Evolutionary conservation across 2,329 filamentous ascomycete species (phyloP), one percentile per base, ranked within the genome.

Genomic region (Phymatotrichopsis omnivora): DNA sequence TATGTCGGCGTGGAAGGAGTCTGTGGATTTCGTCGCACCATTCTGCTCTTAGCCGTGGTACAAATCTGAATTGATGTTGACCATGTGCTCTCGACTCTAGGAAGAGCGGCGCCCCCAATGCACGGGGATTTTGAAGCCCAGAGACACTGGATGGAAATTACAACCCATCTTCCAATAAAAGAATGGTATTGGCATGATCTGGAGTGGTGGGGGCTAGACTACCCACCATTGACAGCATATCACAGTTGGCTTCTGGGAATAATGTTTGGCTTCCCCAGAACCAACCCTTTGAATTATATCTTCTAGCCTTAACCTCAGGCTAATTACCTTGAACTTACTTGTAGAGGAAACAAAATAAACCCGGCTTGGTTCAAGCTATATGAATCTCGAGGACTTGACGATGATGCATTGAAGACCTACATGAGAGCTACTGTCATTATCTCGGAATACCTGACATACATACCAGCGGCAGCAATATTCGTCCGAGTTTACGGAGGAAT

Each of bases 181-280:
- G 82, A 91, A 63, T 98, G 93, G 91, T 98, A 98, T 65, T 94
- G 93, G 61, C 85, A 98, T 63, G 87, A 98, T 62, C 70, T 96
- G 33, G 73, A 89, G 60, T 98, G 89, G 80, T 98, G 91, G 91
- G 93, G 93, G 1, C 73, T 98, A 56, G 91, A 98, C 66, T 98
- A 98, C 63, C 91, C 91, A 45, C 91, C 91, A 41, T 74, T 98
- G 66, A 98, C 91, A 42, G 93, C 91, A 40, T 98, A 98, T 66
- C 91, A 98, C 65, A 95, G 87, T 68, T 96, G 87, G 89, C 61
- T 91, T n/a, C 68, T 93, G 51, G 91, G 91, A 53, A 82, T 81
- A 65, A 75, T 95, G 69, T 77, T 67, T 54, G 72, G 62, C 6
- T n/a, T 12, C 22, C 56, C 45, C n/a, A n/a, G n/a, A n/a, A n/a